A percentile compares a stretch with the other conserved stretches of the same genome.
Conservation (phyloP, 768 basidiomycete genomes). For the Lactarius akahatsu region DNA sequence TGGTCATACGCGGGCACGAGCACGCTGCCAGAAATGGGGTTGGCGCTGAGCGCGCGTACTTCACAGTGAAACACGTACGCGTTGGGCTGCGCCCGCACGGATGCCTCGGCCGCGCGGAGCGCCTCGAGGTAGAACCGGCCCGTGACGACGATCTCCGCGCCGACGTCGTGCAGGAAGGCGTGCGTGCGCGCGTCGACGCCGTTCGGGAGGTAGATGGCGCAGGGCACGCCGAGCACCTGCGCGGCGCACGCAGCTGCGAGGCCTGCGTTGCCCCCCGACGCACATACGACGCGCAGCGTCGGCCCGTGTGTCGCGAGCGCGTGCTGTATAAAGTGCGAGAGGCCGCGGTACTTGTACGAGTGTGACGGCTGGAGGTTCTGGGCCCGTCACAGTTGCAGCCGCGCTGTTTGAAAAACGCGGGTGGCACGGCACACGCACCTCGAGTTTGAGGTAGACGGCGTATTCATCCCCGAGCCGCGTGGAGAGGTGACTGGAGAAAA, state of each 20-base stretch:
- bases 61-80: constrained; percentile 45
- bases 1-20: constrained; percentile 74
- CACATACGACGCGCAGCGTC: constrained; percentile 60
- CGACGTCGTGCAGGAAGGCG: constrained; percentile 49
- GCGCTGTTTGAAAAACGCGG: neutral
- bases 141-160: constrained; percentile 56
- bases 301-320: constrained; percentile 52
- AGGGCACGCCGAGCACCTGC: constrained; percentile 50
- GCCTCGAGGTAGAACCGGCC: constrained; percentile 63
- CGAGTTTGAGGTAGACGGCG: constrained; percentile 22
- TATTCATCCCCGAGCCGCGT: constrained; percentile 14
- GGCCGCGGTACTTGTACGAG: constrained; percentile 76
- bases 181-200: constrained; percentile 51
- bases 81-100: constrained; percentile 45
- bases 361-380: constrained; percentile 72
- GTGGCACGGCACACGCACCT: constrained; percentile 16
- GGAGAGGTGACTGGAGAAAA: constrained; percentile 19
- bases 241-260: constrained; percentile 68
- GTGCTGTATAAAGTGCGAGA: constrained; percentile 59
- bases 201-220: constrained; percentile 67
- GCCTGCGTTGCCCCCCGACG: constrained; percentile 82
- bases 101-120: constrained; percentile 47
- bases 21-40: constrained; percentile 42
- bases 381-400: neutral
- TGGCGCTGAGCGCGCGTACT: neutral